Evolutionary conservation across 73 alveolate species (phyloP).

Genomic region (Effrenium voratum): DNA sequence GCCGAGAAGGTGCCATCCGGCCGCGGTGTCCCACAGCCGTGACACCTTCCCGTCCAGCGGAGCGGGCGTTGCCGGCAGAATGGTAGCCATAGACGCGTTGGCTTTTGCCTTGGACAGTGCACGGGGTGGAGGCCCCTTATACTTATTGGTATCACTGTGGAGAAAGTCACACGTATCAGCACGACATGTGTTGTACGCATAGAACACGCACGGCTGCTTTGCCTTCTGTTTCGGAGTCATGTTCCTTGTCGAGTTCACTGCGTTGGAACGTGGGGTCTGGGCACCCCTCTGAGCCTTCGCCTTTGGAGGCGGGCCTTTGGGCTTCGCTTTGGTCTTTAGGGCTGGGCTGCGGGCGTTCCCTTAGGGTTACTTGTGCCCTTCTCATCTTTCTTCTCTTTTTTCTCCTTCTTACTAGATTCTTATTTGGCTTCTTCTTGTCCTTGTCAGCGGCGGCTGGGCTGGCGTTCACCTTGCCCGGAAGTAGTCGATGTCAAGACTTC

Average conservation of each 20-base stretch:
- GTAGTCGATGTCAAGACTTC: not conserved
- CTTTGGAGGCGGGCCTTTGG: not conserved
- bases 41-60: not conserved
- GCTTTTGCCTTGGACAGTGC: not conserved
- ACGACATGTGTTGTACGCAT: not conserved
- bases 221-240: conserved; percentile 7
- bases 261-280: not conserved
- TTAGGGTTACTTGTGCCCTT: not conserved
- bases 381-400: not conserved
- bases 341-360: not conserved
- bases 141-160: not conserved
- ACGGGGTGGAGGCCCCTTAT: conserved; percentile 1
- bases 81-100: not conserved
- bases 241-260: not conserved
- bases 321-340: not conserved
- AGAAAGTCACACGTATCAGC: conserved; percentile 1
- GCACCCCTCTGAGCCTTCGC: not conserved
- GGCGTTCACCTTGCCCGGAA: not conserved
- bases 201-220: not conserved
- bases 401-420: not conserved
- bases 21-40: not conserved
- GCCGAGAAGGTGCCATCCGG: not conserved
- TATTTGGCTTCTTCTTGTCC: not conserved
- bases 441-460: not conserved
- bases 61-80: not conserved